Evolutionary conservation across 805 yeast species (phyloP), one percentile per base, ranked within the genome.

Genomic region (Ogataea wickerhamii): DNA sequence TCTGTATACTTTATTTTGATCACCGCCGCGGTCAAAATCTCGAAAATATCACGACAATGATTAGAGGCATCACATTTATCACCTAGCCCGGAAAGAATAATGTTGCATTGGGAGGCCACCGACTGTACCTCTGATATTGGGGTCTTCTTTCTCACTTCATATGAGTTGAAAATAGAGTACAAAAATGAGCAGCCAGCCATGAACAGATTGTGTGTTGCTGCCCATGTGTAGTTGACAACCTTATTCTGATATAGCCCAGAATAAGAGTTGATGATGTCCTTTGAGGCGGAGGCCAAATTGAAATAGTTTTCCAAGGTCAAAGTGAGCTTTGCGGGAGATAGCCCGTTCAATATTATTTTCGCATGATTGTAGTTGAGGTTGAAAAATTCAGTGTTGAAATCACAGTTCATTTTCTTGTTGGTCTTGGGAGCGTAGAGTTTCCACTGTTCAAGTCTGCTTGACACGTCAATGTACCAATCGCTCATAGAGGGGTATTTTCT

Each of bases 181-280:
- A 88, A 65, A 49, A 78, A 87, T 1, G 95, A 82, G 19, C 91
- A 82, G 1, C 95, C 94, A 0, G 95, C 89, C 83, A 85, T 82
- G 56, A 87, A 87, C 37, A 87, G 66, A 55, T 87, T 87, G 58
- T 87, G 95, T 3, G 87, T 89, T 0, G 94, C 93, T 2, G 88
- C 89, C 96, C 96, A 88, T 0, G 96, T 86, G 60, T 85, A 88
- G 58, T 87, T 87, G 43, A 87, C 71, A 32, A 75, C 67, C 49
- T 74, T 74, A 20, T 69, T 69, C n/a, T 66, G 58, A 48, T 73
- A 74, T 26, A 88, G 62, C 36, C 73, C 74, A 34, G 72, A 64
- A 56, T 85, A 88, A 21, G 80, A 72, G 23, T 68, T 63, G 37
- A 87, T 80, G 24, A 87, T 73, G 30, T 80, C 82, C 48, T 73